Base-by-base conservation (phyloP, 164 flowering plant genomes). In the Saururus chinensis region DNA sequence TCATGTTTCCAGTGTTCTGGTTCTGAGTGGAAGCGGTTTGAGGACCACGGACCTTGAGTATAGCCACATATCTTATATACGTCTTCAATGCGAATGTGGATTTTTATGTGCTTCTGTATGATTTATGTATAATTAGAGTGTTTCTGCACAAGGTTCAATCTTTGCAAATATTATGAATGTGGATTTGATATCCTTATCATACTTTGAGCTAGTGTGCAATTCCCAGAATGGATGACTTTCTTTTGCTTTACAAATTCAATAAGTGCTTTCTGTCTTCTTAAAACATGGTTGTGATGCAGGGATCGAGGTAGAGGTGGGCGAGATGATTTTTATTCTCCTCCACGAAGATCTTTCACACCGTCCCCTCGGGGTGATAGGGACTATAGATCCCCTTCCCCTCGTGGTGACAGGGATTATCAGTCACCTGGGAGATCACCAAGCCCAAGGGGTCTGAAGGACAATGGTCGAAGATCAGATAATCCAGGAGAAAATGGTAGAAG, bases 261-360 rank as follows among this genome's bases (percentile, higher is more conserved):
- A 25, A 26, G 5, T 10, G 13, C 5, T 49, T 23, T 11, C 53
- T 40, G 23, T 53, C 5, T 26, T 24, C 40, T 49, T 49, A 40
- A 30, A 21, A 12, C 59, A 52, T 37, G 26, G 23, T 12, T 25
- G 40, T 42, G 60, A 57, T 66, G 55, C 64, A 74, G 85, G 59
- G 71, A 61, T 58, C 80, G 80, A 74, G 80, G 60, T 55, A 77
- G 62, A 62, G 64, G 72, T 48, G 68, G 52, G 13, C 72, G 77
- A 68, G 70, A 75, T 51, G 80, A 74, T 42, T 59, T 71, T 76
- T 64, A 59, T 56, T 81, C 89, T 1, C 81, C 77, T 14, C 51
- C n/a, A n/a, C n/a, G 51, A 45, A 66, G 79, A 35, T 75, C 82
- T 45, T 54, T 73, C 26, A 72, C 78, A 26, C 71, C 61, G 55